Evolutionary conservation across 805 yeast species (phyloP).

Genomic region (Kurtzmaniella fragi): DNA sequence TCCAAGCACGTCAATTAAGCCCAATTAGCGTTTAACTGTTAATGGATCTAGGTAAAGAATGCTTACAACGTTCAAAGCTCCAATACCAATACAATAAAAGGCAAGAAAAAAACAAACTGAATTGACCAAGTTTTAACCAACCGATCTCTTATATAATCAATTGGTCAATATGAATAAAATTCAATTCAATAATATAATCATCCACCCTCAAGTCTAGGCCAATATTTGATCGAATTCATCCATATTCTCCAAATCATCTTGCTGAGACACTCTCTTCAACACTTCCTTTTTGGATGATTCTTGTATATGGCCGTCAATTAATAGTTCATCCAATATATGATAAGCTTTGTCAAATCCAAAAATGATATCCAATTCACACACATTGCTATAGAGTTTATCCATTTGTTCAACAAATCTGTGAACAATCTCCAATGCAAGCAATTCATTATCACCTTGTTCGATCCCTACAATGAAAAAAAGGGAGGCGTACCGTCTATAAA

Average conservation of each 20-base stretch:
- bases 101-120: too few species aligned
- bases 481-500: constrained; percentile 91
- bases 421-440: constrained; percentile 76
- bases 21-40: too few species aligned
- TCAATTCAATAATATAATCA: too few species aligned
- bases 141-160: too few species aligned
- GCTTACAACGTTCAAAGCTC: too few species aligned
- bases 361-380: constrained; percentile 93
- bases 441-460: constrained; percentile 79
- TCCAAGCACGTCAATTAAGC: too few species aligned
- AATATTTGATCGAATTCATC: constrained; percentile 51
- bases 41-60: too few species aligned
- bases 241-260: constrained; percentile 80
- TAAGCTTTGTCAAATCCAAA: constrained; percentile 95
- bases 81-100: too few species aligned
- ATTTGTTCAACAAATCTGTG: constrained; percentile 94
- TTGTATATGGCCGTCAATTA: constrained; percentile 82
- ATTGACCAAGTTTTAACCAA: too few species aligned
- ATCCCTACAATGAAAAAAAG: constrained; percentile 86
- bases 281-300: constrained; percentile 82
- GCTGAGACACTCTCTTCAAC: constrained; percentile 68
- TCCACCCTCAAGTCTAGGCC: constrained; percentile 10
- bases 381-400: constrained; percentile 95
- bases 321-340: constrained; percentile 82
- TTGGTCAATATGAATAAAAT: too few species aligned